Percentiles rank a stretch among this genome's conserved stretches.
Evolutionary conservation across 1,139 yeast species (phyloP).

Genomic region (Pichia sp.): DNA sequence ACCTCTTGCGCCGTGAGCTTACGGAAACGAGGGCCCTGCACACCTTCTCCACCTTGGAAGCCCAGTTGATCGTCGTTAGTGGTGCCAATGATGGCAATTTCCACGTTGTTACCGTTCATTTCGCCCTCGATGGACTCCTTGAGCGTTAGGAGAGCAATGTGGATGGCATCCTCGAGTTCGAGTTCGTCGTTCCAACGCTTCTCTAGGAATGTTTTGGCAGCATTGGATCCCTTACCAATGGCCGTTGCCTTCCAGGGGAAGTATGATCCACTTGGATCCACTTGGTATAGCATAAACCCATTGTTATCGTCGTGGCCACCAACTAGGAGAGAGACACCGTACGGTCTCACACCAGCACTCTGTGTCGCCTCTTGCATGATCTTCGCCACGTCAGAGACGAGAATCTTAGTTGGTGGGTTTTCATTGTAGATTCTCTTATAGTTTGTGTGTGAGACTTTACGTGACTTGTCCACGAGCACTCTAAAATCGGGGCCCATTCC

Average conservation of each 20-base stretch:
- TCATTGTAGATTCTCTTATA: constrained; percentile 93
- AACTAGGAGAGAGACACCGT: constrained; percentile 87
- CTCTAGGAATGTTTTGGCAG: constrained; percentile 94
- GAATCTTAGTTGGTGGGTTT: constrained; percentile 91
- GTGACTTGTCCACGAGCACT: constrained; percentile 85
- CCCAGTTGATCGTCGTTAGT: constrained; percentile 81
- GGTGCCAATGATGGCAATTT: constrained; percentile 80
- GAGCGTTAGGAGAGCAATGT: constrained; percentile 86
- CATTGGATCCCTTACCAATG: constrained; percentile 88
- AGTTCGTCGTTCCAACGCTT: constrained; percentile 97
- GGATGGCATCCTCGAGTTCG: constrained; percentile 97
- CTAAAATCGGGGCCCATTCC: constrained; percentile 99
- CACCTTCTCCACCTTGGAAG: constrained; percentile 70
- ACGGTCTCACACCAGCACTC: constrained; percentile 97
- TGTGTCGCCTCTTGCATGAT: constrained; percentile 99
- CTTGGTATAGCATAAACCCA: constrained; percentile 85
- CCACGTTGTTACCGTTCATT: constrained; percentile 93
- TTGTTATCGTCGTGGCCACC: constrained; percentile 87
- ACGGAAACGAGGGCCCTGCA: constrained; percentile 81
- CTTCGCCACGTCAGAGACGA: constrained; percentile 92
- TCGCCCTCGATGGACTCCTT: constrained; percentile 98
- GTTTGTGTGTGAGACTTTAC: constrained; percentile 88
- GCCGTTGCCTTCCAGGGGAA: constrained; percentile 99
- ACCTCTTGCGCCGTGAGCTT: constrained; percentile 84
- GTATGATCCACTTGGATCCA: constrained; percentile 96